Percentiles rank a stretch among this genome's conserved stretches.
Evolutionary conservation across 2,329 filamentous ascomycete genomes (phyloP).

Genomic region (Sarocladium strictum): DNA sequence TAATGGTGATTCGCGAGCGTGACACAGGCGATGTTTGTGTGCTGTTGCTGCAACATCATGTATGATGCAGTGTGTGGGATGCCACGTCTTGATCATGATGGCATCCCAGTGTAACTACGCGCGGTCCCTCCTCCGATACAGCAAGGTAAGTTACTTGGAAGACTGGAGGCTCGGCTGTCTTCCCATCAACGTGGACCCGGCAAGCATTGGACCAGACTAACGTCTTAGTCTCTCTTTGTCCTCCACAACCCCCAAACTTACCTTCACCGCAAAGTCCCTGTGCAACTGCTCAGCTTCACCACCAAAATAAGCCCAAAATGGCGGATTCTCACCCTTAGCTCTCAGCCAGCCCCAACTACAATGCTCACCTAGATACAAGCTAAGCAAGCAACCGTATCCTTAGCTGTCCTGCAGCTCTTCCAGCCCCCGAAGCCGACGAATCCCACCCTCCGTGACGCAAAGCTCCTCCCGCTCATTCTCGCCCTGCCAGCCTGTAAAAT

Average conservation of each 20-base stretch:
- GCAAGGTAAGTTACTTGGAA: too few species aligned
- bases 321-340: not conserved
- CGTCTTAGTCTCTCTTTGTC: not conserved
- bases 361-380: too few species aligned
- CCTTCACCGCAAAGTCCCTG: conserved; percentile 1
- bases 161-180: too few species aligned
- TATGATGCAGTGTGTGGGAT: too few species aligned
- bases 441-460: not conserved
- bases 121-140: too few species aligned
- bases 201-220: not conserved
- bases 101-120: not conserved
- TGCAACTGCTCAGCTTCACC: not conserved
- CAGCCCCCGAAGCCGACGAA: not conserved
- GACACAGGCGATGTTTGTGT: not conserved
- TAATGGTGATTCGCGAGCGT: not conserved
- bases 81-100: not conserved
- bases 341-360: not conserved
- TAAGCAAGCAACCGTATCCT: too few species aligned
- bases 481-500: not conserved
- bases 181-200: not conserved
- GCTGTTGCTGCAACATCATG: too few species aligned
- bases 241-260: not conserved
- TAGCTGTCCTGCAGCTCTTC: not conserved
- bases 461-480: not conserved
- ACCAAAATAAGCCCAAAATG: conserved; percentile 3